phyloP scores from a whole-genome alignment of 176 grass and related monocot genomes.

The Canna indica region DNA sequence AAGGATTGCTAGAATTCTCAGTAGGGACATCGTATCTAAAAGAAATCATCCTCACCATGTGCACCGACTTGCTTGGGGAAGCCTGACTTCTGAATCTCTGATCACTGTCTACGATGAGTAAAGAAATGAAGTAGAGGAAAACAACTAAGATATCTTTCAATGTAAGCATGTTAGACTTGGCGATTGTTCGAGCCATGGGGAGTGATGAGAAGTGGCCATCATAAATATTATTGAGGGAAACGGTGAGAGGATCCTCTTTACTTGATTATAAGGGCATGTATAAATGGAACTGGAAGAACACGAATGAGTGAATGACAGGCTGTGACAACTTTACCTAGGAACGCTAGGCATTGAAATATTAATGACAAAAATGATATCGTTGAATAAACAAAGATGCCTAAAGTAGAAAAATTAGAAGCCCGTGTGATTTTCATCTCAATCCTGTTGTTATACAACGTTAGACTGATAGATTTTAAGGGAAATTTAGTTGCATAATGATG shows the following conservation, averaged over 20 bases:
- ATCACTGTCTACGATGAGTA: not conserved
- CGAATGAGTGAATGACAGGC: not conserved
- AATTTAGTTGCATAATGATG: not conserved
- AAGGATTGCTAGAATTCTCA: too few relatives aligned
- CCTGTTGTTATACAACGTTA: not conserved
- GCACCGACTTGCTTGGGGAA: not conserved
- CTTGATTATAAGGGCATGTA: not conserved
- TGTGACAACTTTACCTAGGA: not conserved
- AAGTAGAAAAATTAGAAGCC: not conserved
- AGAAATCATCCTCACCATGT: not conserved
- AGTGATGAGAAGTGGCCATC: too few relatives aligned
- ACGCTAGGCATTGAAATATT: not conserved
- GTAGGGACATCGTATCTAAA: not conserved
- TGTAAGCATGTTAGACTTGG: too few relatives aligned
- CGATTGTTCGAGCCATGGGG: too few relatives aligned
- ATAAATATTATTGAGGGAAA: too few relatives aligned
- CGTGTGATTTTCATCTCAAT: not conserved
- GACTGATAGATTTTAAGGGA: not conserved
- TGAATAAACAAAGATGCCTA: not conserved
- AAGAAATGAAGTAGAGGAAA: too few relatives aligned
- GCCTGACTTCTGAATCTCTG: not conserved
- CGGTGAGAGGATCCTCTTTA: not conserved
- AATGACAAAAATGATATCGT: not conserved
- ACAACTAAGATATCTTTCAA: too few relatives aligned
- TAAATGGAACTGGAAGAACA: not conserved